Conservation (phyloP, 495 filamentous ascomycete genomes). For the Penicillium angulare region DNA sequence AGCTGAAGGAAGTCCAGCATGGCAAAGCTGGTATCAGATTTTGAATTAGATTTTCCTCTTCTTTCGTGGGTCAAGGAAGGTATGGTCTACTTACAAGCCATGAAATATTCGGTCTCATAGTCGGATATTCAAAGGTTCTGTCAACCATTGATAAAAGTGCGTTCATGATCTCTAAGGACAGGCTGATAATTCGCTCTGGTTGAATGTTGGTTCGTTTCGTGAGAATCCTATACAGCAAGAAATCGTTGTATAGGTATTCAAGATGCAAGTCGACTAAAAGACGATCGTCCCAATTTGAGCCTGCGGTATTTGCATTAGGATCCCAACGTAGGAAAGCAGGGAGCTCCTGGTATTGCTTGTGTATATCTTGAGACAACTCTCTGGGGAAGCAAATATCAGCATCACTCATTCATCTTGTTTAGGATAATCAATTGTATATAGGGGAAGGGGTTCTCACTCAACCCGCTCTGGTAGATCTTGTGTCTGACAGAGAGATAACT, state of each 20-base stretch:
- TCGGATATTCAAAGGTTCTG: background rate
- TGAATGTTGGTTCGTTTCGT: constrained; percentile 40
- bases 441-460: constrained; percentile 7
- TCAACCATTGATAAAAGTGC: constrained; percentile 30
- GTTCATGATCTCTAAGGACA: constrained; percentile 47
- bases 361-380: constrained; percentile 9
- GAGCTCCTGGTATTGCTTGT: constrained; percentile 5
- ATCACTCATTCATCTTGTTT: background rate
- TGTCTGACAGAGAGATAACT: constrained; percentile 46
- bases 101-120: background rate
- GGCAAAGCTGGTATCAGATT: constrained; percentile 1
- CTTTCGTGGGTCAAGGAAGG: no score
- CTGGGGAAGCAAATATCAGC: constrained; percentile 11
- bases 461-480: constrained; percentile 22
- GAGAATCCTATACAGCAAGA: constrained; percentile 52
- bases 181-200: constrained; percentile 42
- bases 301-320: background rate
- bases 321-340: constrained; percentile 24
- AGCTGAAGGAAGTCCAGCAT: constrained; percentile 50
- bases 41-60: background rate
- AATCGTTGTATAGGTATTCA: constrained; percentile 50
- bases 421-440: background rate
- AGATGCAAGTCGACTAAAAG: constrained; percentile 29
- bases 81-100: constrained; percentile 5
- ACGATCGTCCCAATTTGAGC: no score